phyloP scores from a whole-genome alignment of 345 rosid genomes.

The Populus nigra region DNA sequence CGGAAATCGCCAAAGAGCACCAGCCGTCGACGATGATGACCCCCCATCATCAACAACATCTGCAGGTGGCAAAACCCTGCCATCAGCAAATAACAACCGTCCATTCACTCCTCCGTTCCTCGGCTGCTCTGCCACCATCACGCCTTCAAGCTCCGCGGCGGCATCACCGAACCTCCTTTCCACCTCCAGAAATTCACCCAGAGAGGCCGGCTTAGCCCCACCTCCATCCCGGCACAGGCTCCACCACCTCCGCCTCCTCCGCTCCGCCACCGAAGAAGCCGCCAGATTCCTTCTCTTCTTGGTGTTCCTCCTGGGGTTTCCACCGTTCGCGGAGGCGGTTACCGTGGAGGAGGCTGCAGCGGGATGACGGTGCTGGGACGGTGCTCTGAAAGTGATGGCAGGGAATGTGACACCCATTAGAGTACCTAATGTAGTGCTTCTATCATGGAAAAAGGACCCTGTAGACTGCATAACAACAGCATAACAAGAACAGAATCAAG shows the following conservation, averaged over 20 bases:
- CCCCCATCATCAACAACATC: conserved; percentile 24
- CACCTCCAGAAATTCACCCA: conserved; percentile 84
- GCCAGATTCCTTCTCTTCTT: conserved; percentile 25
- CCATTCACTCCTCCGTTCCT: conserved; percentile 28
- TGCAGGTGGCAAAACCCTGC: conserved; percentile 80
- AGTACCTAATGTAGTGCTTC: conserved; percentile 91
- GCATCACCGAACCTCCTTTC: conserved; percentile 79
- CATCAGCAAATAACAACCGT: conserved; percentile 67
- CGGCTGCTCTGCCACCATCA: conserved; percentile 32
- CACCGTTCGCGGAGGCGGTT: background rate
- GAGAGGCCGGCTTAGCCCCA: conserved; percentile 63
- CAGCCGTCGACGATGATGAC: conserved; percentile 34
- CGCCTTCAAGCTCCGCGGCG: conserved; percentile 59
- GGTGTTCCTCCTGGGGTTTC: conserved; percentile 15
- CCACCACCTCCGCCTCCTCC: conserved; percentile 72
- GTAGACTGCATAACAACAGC: conserved; percentile 53
- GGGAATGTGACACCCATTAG: conserved; percentile 87
- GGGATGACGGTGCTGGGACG: conserved; percentile 46
- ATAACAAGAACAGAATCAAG: background rate
- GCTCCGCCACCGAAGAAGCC: conserved; percentile 31
- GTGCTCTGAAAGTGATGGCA: conserved; percentile 58
- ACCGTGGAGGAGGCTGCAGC: conserved; percentile 14
- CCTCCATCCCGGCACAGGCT: conserved; percentile 66
- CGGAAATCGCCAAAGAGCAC: conserved; percentile 61
- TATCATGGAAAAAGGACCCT: conserved; percentile 90